phyloP scores from a whole-genome alignment of 306 rosid species.

The Prunus armeniaca region DNA sequence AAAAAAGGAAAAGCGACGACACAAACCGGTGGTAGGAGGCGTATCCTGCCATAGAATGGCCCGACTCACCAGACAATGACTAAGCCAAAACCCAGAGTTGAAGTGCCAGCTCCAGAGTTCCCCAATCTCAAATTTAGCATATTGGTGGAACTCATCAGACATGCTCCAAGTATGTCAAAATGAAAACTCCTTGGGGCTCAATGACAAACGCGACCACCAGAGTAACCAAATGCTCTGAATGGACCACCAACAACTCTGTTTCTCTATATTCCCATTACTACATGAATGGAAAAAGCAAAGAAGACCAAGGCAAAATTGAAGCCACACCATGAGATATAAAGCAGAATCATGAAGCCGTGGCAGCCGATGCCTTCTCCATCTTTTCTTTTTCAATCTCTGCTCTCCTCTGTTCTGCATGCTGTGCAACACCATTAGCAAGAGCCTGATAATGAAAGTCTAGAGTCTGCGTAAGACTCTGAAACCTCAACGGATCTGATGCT shows the following conservation, averaged over 20 bases:
- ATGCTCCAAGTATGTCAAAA: conserved; percentile 42
- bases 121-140: conserved; percentile 23
- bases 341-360: conserved; percentile 45
- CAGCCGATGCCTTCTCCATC: conserved; percentile 70
- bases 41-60: conserved; percentile 25
- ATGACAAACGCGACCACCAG: conserved; percentile 34
- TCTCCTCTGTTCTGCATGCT: conserved; percentile 90
- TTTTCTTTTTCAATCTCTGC: conserved; percentile 81
- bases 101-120: conserved; percentile 30
- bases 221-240: conserved; percentile 46
- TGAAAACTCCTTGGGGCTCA: conserved; percentile 32
- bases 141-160: conserved; percentile 34
- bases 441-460: conserved; percentile 90
- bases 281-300: conserved; percentile 40
- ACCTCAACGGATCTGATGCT: conserved; percentile 66
- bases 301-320: conserved; percentile 41
- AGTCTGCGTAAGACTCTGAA: conserved; percentile 75
- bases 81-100: conserved; percentile 25
- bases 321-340: conserved; percentile 20
- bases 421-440: conserved; percentile 80
- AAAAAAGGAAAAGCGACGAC: neutral
- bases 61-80: conserved; percentile 26
- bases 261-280: conserved; percentile 33
- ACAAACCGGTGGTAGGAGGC: conserved; percentile 20
- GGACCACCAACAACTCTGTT: conserved; percentile 36